phyloP scores from a whole-genome alignment of 2,329 filamentous ascomycete species.

The Pseudopyrenochaeta lycopersici region DNA sequence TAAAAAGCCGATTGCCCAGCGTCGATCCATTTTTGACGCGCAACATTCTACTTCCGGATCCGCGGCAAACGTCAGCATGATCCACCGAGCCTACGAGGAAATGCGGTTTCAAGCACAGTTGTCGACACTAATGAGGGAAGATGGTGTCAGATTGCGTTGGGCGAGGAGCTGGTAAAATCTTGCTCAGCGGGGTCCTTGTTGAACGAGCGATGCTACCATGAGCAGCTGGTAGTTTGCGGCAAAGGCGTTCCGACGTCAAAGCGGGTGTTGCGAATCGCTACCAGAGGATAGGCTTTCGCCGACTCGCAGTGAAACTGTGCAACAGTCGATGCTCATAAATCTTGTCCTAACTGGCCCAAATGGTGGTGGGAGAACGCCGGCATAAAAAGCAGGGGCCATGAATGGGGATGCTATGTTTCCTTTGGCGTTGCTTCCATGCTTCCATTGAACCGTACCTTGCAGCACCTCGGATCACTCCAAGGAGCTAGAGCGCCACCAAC shows the following conservation, averaged over 20 bases:
- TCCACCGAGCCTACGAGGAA: slow-evolving; percentile 4
- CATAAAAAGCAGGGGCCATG: slow-evolving; percentile 10
- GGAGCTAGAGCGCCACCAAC: slow-evolving; percentile 27
- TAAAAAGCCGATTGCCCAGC: slow-evolving; percentile 20
- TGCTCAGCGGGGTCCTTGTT: slow-evolving; percentile 19
- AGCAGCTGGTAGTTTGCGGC: slow-evolving; percentile 5
- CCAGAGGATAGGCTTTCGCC: neutral
- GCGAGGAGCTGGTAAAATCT: slow-evolving; percentile 16
- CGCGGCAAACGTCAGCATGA: slow-evolving; percentile 18
- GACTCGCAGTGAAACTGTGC: slow-evolving; percentile 13
- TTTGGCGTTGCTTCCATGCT: slow-evolving; percentile 17
- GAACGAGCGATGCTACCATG: slow-evolving; percentile 14
- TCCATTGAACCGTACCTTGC: slow-evolving; percentile 30
- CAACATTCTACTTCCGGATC: slow-evolving; percentile 12
- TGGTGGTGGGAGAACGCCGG: slow-evolving; percentile 10
- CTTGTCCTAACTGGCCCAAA: slow-evolving; percentile 5
- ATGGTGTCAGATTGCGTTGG: slow-evolving; percentile 19
- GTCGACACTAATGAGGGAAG: slow-evolving; percentile 1
- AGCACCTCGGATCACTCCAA: slow-evolving; percentile 24
- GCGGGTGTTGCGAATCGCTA: slow-evolving; percentile 12
- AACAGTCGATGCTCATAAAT: slow-evolving; percentile 4
- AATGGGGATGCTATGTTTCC: slow-evolving; percentile 13
- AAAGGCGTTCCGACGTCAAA: slow-evolving; percentile 15
- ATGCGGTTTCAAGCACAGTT: slow-evolving; percentile 1
- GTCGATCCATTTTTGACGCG: slow-evolving; percentile 17